Conservation (phyloP, 495 filamentous ascomycete species). For the Cladorrhinum samala region DNA sequence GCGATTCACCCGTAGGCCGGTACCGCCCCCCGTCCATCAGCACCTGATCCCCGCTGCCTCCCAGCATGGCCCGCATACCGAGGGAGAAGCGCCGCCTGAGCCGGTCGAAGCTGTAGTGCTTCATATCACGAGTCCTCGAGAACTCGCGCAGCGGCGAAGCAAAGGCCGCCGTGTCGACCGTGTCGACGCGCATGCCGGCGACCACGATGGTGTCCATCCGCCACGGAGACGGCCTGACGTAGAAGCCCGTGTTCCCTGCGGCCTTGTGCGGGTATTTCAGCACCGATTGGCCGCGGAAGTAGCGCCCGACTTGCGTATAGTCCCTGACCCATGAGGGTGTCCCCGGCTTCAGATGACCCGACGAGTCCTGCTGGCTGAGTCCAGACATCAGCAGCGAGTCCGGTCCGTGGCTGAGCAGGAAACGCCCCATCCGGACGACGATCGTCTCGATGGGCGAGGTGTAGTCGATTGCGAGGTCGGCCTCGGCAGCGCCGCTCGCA, state of each 20-base stretch:
- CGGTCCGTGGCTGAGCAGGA: not conserved
- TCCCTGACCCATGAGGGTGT: no score
- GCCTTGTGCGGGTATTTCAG: not conserved
- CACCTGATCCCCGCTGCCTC: not conserved
- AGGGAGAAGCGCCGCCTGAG: not conserved
- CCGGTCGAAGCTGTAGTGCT: not conserved
- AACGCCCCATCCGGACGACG: not conserved
- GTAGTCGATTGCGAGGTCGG: conserved; percentile 2
- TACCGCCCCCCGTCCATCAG: not conserved
- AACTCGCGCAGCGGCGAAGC: not conserved
- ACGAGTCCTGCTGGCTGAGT: not conserved
- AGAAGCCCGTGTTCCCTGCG: not conserved
- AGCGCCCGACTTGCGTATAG: no score
- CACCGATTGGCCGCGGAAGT: no score
- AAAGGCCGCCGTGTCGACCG: not conserved
- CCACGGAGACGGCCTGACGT: not conserved
- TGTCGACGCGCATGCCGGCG: not conserved
- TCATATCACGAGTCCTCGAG: not conserved
- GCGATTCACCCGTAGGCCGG: no score
- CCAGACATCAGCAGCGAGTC: not conserved
- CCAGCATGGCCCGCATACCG: not conserved
- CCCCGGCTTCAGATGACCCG: no score
- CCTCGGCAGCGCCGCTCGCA: not conserved
- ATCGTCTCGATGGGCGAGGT: not conserved
- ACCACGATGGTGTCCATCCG: not conserved